Evolutionary conservation across 345 rosid genomes (phyloP).

Genomic region (Eucalyptus brandiana): DNA sequence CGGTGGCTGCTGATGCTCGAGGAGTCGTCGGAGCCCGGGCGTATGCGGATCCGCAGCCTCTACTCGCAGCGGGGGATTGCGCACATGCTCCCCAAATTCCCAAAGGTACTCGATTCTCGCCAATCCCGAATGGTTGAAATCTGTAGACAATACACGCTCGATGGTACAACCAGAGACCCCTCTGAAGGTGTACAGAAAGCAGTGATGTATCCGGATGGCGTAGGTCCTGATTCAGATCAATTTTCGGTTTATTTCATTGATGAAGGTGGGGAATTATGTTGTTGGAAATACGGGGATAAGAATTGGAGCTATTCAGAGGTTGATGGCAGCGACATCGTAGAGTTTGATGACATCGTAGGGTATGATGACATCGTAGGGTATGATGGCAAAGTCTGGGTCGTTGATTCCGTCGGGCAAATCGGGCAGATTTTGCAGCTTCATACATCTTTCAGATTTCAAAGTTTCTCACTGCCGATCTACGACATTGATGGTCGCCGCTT

Average conservation of each 20-base stretch:
- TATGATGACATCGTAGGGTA: background rate
- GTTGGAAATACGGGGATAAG: background rate
- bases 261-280: background rate
- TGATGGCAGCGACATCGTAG: no score
- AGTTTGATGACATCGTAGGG: background rate
- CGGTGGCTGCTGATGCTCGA: no score
- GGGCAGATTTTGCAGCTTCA: background rate
- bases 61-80: no score
- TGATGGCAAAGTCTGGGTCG: background rate
- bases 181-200: background rate
- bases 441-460: background rate
- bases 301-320: background rate
- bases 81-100: no score
- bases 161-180: background rate
- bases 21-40: no score
- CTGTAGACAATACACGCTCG: background rate
- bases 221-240: background rate
- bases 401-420: background rate
- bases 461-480: background rate
- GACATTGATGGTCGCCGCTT: no score
- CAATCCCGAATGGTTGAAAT: no score
- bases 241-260: background rate
- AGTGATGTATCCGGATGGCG: background rate
- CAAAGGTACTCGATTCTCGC: no score
- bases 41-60: no score